These are phyloP conservation scores for Exophiala aquamarina DNA, from an alignment of 2,329 filamentous ascomycete species.

Conservation along the genomic window DNA sequence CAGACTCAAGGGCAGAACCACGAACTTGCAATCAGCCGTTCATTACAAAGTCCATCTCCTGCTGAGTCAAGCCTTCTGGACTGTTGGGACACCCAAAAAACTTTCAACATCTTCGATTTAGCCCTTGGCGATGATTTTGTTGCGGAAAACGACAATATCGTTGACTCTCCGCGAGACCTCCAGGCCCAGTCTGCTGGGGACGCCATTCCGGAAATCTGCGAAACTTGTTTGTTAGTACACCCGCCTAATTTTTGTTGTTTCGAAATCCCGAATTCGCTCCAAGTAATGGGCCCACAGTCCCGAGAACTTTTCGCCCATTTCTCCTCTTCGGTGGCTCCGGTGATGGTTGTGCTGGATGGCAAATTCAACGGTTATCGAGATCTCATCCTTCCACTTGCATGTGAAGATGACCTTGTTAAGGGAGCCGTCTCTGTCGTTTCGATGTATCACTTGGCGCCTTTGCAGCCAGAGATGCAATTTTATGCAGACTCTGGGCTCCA, in stretches of 20 bases:
- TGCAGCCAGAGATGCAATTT: conserved; percentile 10
- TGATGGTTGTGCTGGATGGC: conserved; percentile 33
- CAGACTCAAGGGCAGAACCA: not conserved
- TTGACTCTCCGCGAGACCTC: too few species aligned
- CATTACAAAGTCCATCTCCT: too few species aligned
- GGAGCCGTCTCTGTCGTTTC: conserved; percentile 28
- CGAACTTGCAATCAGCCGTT: not conserved
- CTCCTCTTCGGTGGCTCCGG: conserved; percentile 30
- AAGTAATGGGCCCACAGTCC: conserved; percentile 1
- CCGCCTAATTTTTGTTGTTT: not conserved
- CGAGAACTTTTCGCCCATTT: conserved; percentile 15
- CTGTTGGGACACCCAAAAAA: too few species aligned
- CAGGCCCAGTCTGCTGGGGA: too few species aligned
- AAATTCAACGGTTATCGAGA: conserved; percentile 33
- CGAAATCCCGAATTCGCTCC: not conserved
- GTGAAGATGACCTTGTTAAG: conserved; percentile 27
- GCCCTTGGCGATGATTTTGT: too few species aligned
- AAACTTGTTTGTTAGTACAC: too few species aligned
- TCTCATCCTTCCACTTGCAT: conserved; percentile 32
- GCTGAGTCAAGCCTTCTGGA: too few species aligned
- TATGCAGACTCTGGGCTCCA: conserved; percentile 18
- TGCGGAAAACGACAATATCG: too few species aligned
- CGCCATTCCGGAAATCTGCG: too few species aligned
- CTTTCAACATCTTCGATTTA: too few species aligned
- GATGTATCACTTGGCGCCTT: conserved; percentile 26